Percentiles rank a stretch among this genome's conserved stretches.
These are phyloP conservation scores for Iberis amara DNA, from an alignment of 441 rosid genomes.

Conservation along the genomic window DNA sequence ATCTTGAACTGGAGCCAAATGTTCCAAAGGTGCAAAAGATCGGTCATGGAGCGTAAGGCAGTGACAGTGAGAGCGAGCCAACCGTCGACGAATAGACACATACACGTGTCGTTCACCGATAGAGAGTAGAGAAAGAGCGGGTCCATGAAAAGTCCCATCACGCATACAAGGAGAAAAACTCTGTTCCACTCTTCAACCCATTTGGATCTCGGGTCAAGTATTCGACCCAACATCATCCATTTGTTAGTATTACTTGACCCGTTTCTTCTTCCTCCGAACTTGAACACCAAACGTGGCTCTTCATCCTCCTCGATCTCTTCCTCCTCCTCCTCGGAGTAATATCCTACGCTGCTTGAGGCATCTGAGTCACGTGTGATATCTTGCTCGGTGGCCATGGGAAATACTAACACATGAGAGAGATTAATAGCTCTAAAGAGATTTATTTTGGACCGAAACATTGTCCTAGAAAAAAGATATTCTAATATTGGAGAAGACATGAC, in stretches of 20 bases:
- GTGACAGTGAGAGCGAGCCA: conserved; percentile 87
- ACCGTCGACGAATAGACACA: conserved; percentile 82
- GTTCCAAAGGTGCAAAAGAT: conserved; percentile 75
- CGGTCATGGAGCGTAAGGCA: conserved; percentile 87
- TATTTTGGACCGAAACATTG: too few relatives aligned
- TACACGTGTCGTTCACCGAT: conserved; percentile 56
- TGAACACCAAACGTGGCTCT: conserved; percentile 13
- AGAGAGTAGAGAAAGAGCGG: conserved; percentile 85
- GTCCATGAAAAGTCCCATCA: conserved; percentile 78
- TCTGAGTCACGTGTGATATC: conserved; percentile 35
- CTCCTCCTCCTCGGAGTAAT: conserved; percentile 31
- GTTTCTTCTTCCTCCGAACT: conserved; percentile 26
- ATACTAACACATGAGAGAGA: too few relatives aligned
- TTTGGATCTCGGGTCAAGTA: conserved; percentile 63
- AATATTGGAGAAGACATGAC: too few relatives aligned
- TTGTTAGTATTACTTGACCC: conserved; percentile 9
- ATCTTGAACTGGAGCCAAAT: conserved; percentile 73
- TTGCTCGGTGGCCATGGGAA: conserved; percentile 35
- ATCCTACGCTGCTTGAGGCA: conserved; percentile 29
- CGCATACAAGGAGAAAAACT: conserved; percentile 69
- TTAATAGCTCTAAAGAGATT: too few relatives aligned
- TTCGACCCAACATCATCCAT: not conserved
- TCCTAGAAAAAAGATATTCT: too few relatives aligned
- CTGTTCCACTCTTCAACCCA: conserved; percentile 87
- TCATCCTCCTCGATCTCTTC: conserved; percentile 25